Percentiles rank a stretch among this genome's conserved stretches.
phyloP scores from a whole-genome alignment of 1,284 basidiomycete genomes.

The Xanthoconium separans region DNA sequence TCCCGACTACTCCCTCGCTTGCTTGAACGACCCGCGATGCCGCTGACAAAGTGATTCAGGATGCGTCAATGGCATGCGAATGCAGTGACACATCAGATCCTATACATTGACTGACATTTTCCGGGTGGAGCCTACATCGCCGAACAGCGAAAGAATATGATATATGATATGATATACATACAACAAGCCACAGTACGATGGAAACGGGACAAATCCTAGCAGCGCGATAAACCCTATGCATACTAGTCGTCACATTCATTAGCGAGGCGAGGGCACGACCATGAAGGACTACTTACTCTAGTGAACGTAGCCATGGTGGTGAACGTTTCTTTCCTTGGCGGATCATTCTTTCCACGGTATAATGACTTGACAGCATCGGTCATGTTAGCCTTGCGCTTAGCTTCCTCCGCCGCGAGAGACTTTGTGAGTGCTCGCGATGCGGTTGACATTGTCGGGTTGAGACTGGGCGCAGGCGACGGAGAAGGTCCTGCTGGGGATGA shows the following conservation, averaged over 20 bases:
- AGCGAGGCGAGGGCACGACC: neutral
- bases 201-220: neutral
- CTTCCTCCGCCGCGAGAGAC: constrained; percentile 69
- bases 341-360: constrained; percentile 53
- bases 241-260: constrained; percentile 13
- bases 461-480: constrained; percentile 32
- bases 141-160: neutral
- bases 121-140: neutral
- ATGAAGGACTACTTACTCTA: no score
- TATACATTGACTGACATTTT: neutral
- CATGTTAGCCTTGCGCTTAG: constrained; percentile 73
- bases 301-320: constrained; percentile 60
- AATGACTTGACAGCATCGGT: constrained; percentile 73
- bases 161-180: constrained; percentile 10
- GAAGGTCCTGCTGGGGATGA: constrained; percentile 23
- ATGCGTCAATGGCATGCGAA: neutral
- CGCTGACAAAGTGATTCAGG: no score
- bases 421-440: constrained; percentile 61
- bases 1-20: no score
- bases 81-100: no score
- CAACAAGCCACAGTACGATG: constrained; percentile 9
- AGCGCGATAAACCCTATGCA: constrained; percentile 11
- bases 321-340: constrained; percentile 70
- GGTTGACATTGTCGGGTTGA: constrained; percentile 55
- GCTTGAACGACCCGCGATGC: no score